phyloP scores from a whole-genome alignment of 805 yeast genomes.

The Debaryomyces castellii region DNA sequence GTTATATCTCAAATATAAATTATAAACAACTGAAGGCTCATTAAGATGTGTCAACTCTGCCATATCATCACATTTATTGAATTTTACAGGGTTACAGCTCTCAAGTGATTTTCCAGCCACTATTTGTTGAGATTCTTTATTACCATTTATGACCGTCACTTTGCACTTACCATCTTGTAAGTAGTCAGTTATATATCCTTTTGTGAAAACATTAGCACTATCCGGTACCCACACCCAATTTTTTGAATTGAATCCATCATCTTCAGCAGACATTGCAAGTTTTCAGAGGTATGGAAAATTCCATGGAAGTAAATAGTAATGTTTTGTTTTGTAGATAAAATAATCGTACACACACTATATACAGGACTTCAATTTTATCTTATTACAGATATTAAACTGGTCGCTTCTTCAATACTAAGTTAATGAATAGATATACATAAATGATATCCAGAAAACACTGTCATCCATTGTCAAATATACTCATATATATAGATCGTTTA shows the following conservation, averaged over 20 bases:
- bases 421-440: no score
- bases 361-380: background rate
- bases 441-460: no score
- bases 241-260: slow-evolving; percentile 39
- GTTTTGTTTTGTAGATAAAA: background rate
- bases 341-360: background rate
- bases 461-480: no score
- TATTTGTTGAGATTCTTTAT: slow-evolving; percentile 41
- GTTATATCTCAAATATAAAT: slow-evolving; percentile 71
- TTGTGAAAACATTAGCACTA: slow-evolving; percentile 47
- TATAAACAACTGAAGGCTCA: slow-evolving; percentile 93
- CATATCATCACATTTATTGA: slow-evolving; percentile 90
- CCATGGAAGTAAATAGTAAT: background rate
- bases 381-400: slow-evolving; percentile 1
- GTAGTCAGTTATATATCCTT: slow-evolving; percentile 57
- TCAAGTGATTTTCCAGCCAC: slow-evolving; percentile 47
- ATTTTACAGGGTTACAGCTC: slow-evolving; percentile 83
- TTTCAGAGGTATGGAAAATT: background rate
- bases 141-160: slow-evolving; percentile 37
- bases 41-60: slow-evolving; percentile 92
- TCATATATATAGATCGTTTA: no score
- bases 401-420: no score
- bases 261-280: slow-evolving; percentile 15
- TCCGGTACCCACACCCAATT: slow-evolving; percentile 82
- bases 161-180: slow-evolving; percentile 33